Conservation (phyloP, 164 flowering plant genomes). For the Piper longum region DNA sequence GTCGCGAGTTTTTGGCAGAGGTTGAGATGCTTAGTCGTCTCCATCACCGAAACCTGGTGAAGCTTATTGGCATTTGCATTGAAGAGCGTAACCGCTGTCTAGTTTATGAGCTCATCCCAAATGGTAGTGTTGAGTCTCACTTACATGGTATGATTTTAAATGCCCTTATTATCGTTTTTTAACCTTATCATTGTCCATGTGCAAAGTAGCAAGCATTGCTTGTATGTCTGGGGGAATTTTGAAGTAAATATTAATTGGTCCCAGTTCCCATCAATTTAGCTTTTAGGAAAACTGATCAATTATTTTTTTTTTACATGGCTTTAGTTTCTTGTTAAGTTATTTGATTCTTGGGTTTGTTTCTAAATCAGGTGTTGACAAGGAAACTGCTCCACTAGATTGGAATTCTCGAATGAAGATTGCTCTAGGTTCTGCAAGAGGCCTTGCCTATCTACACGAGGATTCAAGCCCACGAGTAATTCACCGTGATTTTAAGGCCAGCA, state of each 20-base stretch:
- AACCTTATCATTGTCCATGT: no score
- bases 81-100: slow-evolving; percentile 66
- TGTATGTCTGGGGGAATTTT: no score
- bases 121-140: slow-evolving; percentile 95
- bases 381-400: slow-evolving; percentile 75
- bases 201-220: no score
- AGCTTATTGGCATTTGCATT: slow-evolving; percentile 25
- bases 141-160: slow-evolving; percentile 47
- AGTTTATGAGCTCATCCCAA: slow-evolving; percentile 11
- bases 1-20: slow-evolving; percentile 26
- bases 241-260: no score
- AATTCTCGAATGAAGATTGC: slow-evolving; percentile 74
- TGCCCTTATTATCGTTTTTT: neutral
- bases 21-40: no score
- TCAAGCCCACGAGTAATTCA: slow-evolving; percentile 92
- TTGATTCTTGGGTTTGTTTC: slow-evolving; percentile 2
- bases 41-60: no score
- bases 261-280: no score
- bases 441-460: slow-evolving; percentile 94
- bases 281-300: no score
- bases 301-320: neutral
- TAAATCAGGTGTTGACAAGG: slow-evolving; percentile 52
- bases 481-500: slow-evolving; percentile 33
- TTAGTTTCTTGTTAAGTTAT: neutral
- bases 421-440: slow-evolving; percentile 90